Conservation (phyloP, 441 rosid species). For the Kokia cookei region DNA sequence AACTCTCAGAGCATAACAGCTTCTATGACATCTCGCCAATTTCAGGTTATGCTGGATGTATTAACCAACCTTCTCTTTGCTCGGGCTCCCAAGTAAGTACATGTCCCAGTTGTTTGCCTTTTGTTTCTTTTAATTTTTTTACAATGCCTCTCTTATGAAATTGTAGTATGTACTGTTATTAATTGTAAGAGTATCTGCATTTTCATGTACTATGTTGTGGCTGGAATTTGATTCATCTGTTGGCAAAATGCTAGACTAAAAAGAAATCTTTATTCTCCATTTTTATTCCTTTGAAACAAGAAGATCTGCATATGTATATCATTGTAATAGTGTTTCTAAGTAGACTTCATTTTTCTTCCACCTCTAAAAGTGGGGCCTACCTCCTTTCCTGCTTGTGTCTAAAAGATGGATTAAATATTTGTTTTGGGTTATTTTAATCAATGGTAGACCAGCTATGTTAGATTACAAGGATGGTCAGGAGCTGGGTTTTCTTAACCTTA, state of each 20-base stretch:
- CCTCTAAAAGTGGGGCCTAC: not conserved
- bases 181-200: not conserved
- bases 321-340: not conserved
- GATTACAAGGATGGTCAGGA: not conserved
- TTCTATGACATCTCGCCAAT: slow-evolving; percentile 98
- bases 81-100: slow-evolving; percentile 90
- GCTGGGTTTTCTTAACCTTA: slow-evolving; percentile 3
- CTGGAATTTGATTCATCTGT: not conserved
- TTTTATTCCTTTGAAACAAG: not conserved
- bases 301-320: not conserved
- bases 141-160: not conserved
- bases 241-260: not conserved
- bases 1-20: slow-evolving; percentile 86
- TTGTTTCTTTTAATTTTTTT: not conserved
- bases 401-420: not conserved
- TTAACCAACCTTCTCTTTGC: slow-evolving; percentile 98
- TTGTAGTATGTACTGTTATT: not conserved
- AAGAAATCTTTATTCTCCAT: not conserved
- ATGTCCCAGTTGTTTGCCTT: slow-evolving; percentile 12
- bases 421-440: not conserved
- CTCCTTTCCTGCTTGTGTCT: not conserved
- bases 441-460: not conserved
- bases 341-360: not conserved
- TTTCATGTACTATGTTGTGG: not conserved
- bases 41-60: slow-evolving; percentile 98